A percentile compares a stretch with the other conserved stretches of the same genome.
Conservation (phyloP, 176 grass and related monocot species). For the Cymbopogon citratus region DNA sequence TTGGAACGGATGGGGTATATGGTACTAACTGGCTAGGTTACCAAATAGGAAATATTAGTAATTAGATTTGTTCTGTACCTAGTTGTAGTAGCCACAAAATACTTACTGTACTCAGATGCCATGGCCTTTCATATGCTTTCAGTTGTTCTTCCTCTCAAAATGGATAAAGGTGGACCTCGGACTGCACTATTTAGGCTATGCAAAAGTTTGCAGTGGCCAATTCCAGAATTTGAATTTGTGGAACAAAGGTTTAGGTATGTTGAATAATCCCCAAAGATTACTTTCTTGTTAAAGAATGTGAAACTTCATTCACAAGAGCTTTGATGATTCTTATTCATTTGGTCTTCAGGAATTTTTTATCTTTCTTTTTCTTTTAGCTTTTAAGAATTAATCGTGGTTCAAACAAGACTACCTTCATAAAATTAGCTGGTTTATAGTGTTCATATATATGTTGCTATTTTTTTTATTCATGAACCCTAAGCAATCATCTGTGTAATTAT, state of each 20-base stretch:
- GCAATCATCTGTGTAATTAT: not conserved
- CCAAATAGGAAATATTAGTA: constrained; percentile 12
- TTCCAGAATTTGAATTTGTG: constrained; percentile 46
- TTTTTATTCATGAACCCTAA: not conserved
- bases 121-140: not conserved
- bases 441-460: not conserved
- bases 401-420: not conserved
- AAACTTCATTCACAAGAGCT: constrained; percentile 20
- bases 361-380: not conserved
- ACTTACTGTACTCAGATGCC: not conserved
- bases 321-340: not conserved
- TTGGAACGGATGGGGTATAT: not conserved
- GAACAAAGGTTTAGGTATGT: constrained; percentile 65
- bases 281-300: not conserved
- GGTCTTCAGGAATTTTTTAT: not conserved
- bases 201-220: too few relatives aligned
- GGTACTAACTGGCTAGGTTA: not conserved
- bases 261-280: not conserved
- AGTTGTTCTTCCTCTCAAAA: constrained; percentile 48
- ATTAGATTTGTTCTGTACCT: constrained; percentile 1
- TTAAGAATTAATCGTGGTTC: not conserved
- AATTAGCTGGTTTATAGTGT: not conserved
- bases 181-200: too few relatives aligned
- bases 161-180: constrained; percentile 46
- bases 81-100: not conserved